Evolutionary conservation across 2,329 filamentous ascomycete genomes (phyloP), one percentile per base, ranked within the genome.

Genomic region (Mycosphaerella sp.): DNA sequence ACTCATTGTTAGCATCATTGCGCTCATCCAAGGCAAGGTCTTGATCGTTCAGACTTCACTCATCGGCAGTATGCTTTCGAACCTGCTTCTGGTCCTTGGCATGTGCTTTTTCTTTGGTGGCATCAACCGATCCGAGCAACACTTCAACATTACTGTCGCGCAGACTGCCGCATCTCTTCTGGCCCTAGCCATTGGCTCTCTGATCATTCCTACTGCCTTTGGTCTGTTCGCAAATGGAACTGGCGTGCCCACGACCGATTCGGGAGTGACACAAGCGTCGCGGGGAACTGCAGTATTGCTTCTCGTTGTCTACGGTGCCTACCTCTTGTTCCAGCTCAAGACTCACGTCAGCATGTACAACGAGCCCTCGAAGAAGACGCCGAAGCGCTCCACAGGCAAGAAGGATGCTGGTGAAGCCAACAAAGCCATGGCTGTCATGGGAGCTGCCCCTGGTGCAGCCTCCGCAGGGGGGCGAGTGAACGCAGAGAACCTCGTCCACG

Each of bases 71-170:
- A 95, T 96, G 68, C 75, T 96, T 17, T 95, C 89, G 37, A 96
- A 96, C 66, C 70, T 97, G 52, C 79, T 95, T 3, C 79, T 95
- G 12, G 88, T 95, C 45, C 75, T 95, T 75, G 90, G 89, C 50
- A 94, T 90, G 82, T 93, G 85, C 67, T 96, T 94, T 76, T 93
- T 95, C 73, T 85, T 87, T 54, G 89, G 88, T 44, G 89, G 89
- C 3, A 68, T 94, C 60, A 84, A 86, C 53, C 81, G 90, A 25
- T 65, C 79, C 25, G 86, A 94, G 66, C 91, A 96, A 68, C 84
- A 81, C 68, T 97, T 96, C 79, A 95, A 96, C 73, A 82, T 86
- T 30, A 91, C 87, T 0, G 89, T 96, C 6, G 90, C 90, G 0
- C 89, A 95, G 68, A 95, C 90, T 0, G 87, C 89, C 3, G 84